A percentile compares a stretch with the other conserved stretches of the same genome.
These are phyloP conservation scores for Leucosporidium creatinivorum DNA, from an alignment of 768 basidiomycete species.

Conservation along the genomic window DNA sequence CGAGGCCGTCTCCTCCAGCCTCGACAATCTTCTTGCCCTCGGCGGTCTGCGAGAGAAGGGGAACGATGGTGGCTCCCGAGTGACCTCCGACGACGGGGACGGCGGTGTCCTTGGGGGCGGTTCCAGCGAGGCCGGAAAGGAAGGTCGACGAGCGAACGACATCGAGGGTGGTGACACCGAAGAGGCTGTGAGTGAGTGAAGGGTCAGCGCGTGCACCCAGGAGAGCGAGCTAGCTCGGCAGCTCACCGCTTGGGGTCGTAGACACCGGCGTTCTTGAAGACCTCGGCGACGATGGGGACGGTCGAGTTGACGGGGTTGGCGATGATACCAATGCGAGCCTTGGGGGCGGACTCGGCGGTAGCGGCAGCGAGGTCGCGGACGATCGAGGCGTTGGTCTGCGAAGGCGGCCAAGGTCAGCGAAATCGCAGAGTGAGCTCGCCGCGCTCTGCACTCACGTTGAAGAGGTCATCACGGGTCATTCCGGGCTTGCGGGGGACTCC, in stretches of 20 bases:
- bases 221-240: background rate
- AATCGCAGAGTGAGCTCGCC: background rate
- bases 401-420: constrained; percentile 8
- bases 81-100: constrained; percentile 93
- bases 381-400: constrained; percentile 92
- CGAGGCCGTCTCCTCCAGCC: constrained; percentile 56
- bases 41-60: constrained; percentile 82
- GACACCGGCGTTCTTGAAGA: constrained; percentile 83
- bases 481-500: constrained; percentile 85
- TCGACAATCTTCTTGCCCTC: constrained; percentile 46
- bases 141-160: constrained; percentile 95
- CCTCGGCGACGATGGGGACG: constrained; percentile 91
- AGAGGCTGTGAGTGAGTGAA: constrained; percentile 54
- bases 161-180: constrained; percentile 96
- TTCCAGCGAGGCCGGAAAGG: constrained; percentile 61
- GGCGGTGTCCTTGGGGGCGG: constrained; percentile 57
- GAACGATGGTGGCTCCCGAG: constrained; percentile 88
- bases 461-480: constrained; percentile 86
- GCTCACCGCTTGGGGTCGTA: constrained; percentile 83
- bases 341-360: constrained; percentile 72
- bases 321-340: constrained; percentile 90
- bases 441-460: constrained; percentile 65
- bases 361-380: constrained; percentile 86
- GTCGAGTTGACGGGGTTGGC: constrained; percentile 99
- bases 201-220: constrained; percentile 16